Conservation (phyloP, 352 stramenopile genomes). For the Globisporangium acanthophoron region DNA sequence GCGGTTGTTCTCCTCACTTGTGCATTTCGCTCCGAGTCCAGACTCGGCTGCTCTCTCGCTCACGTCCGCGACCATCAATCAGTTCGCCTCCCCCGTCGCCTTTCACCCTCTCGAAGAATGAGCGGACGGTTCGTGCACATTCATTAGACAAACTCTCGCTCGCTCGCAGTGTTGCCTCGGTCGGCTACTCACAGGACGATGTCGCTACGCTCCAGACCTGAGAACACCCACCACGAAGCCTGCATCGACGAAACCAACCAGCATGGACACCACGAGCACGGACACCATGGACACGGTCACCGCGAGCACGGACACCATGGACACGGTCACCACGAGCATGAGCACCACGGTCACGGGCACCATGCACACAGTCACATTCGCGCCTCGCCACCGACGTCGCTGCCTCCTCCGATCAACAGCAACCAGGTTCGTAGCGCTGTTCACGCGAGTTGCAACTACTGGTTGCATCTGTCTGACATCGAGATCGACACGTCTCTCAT, state of each 20-base stretch:
- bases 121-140: neutral
- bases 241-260: slow-evolving; percentile 11
- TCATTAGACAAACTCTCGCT: neutral
- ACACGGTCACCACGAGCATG: neutral
- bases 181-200: neutral
- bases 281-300: slow-evolving; percentile 4
- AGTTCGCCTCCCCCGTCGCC: neutral
- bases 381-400: slow-evolving; percentile 12
- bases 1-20: slow-evolving; percentile 1
- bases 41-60: slow-evolving; percentile 1
- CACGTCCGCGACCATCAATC: neutral
- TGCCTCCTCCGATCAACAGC: slow-evolving; percentile 47
- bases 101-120: neutral
- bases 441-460: neutral
- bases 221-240: slow-evolving; percentile 3
- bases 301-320: neutral
- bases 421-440: slow-evolving; percentile 29
- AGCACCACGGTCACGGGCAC: neutral
- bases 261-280: slow-evolving; percentile 2
- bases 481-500: neutral
- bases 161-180: neutral
- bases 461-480: neutral
- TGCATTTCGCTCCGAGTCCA: slow-evolving; percentile 3
- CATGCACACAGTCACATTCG: slow-evolving; percentile 14
- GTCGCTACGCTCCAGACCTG: slow-evolving; percentile 2